Percentiles rank a stretch among this genome's conserved stretches.
Evolutionary conservation across 352 stramenopile species (phyloP).

Genomic region (Aphanomyces astaci): DNA sequence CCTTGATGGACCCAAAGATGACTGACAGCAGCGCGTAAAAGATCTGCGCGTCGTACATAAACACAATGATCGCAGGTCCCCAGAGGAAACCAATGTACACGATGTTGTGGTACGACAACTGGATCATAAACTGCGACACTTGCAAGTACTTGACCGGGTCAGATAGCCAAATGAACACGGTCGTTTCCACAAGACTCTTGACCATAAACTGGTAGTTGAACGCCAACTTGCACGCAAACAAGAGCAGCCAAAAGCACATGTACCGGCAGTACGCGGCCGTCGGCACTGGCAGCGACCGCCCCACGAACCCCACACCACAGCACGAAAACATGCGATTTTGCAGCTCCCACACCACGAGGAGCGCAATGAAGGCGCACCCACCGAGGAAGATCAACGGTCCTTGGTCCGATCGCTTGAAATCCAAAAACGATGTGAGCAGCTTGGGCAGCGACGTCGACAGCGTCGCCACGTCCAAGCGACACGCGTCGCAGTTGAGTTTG

Average conservation of each 20-base stretch:
- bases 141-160: slow-evolving; percentile 19
- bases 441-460: slow-evolving; percentile 28
- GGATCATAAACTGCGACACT: slow-evolving; percentile 28
- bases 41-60: slow-evolving; percentile 30
- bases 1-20: slow-evolving; percentile 25
- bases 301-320: slow-evolving; percentile 23
- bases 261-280: slow-evolving; percentile 26
- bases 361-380: neutral
- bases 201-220: slow-evolving; percentile 30
- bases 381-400: slow-evolving; percentile 10
- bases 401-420: slow-evolving; percentile 9
- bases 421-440: slow-evolving; percentile 46
- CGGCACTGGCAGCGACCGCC: slow-evolving; percentile 22
- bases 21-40: slow-evolving; percentile 29
- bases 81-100: slow-evolving; percentile 27
- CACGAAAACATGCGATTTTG: slow-evolving; percentile 24
- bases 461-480: slow-evolving; percentile 37
- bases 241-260: slow-evolving; percentile 27
- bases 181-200: slow-evolving; percentile 27
- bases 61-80: slow-evolving; percentile 25
- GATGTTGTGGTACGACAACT: slow-evolving; percentile 26
- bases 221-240: slow-evolving; percentile 23
- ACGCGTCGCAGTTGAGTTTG: slow-evolving; percentile 20
- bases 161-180: slow-evolving; percentile 26
- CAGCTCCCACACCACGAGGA: slow-evolving; percentile 24